Percentiles rank a stretch among this genome's conserved stretches.
phyloP scores from a whole-genome alignment of 495 filamentous ascomycete genomes.

The Oleoguttula mirabilis region DNA sequence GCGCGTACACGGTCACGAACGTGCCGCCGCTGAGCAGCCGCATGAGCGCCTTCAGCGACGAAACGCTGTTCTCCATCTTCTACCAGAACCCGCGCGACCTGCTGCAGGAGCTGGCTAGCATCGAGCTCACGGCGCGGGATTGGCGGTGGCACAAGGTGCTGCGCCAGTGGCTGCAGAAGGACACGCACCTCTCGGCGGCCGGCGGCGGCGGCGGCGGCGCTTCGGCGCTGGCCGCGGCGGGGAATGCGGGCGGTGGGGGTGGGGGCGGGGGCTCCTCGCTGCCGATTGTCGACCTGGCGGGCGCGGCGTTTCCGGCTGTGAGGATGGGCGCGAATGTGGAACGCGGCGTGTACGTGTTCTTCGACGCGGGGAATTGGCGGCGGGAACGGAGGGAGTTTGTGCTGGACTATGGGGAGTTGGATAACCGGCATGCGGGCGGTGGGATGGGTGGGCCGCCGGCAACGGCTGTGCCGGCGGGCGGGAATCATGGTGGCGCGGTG shows the following conservation, averaged over 20 bases:
- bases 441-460: too few relatives aligned
- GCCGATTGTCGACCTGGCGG: conserved; percentile 14
- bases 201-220: too few relatives aligned
- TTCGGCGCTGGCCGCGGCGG: too few relatives aligned
- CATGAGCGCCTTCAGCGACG: conserved; percentile 72
- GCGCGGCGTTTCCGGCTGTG: conserved; percentile 45
- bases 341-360: conserved; percentile 78
- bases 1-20: conserved; percentile 79
- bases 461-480: too few relatives aligned
- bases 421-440: conserved; percentile 50
- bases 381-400: conserved; percentile 69
- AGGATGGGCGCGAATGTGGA: conserved; percentile 56
- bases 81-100: conserved; percentile 77
- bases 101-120: conserved; percentile 72
- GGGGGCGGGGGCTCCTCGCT: conserved; percentile 1
- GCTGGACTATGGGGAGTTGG: conserved; percentile 66
- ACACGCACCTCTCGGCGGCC: conserved; percentile 34
- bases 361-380: conserved; percentile 74
- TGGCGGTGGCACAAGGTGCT: conserved; percentile 90
- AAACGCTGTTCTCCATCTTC: conserved; percentile 90
- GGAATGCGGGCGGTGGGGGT: too few relatives aligned
- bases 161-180: conserved; percentile 83
- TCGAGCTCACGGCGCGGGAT: conserved; percentile 68
- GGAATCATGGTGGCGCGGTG: too few relatives aligned
- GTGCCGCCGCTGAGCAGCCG: conserved; percentile 68